Conservation (phyloP, 352 stramenopile genomes). For the Aphanomyces stellatus region DNA sequence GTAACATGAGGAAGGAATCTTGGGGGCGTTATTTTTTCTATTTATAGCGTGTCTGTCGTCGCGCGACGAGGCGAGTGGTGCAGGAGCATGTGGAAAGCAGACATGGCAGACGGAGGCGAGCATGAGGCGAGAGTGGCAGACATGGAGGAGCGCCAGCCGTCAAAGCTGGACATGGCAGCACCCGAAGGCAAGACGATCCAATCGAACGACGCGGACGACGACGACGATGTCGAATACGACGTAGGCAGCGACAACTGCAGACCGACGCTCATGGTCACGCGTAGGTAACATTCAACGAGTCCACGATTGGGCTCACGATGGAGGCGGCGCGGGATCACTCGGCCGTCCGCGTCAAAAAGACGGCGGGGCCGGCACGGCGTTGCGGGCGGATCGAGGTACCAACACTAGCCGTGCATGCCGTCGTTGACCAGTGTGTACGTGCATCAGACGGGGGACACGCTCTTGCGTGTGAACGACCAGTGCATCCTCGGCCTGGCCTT, state of each 20-base stretch:
- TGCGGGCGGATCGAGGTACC: not conserved
- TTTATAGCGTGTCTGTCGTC: too few relatives aligned
- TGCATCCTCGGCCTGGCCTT: not conserved
- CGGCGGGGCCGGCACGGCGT: not conserved
- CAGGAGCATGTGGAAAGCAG: too few relatives aligned
- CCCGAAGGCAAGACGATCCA: not conserved
- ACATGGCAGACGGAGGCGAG: too few relatives aligned
- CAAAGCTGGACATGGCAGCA: not conserved
- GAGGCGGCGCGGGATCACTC: not conserved
- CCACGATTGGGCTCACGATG: not conserved
- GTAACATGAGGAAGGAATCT: too few relatives aligned
- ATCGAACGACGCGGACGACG: not conserved
- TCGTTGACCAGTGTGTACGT: too few relatives aligned
- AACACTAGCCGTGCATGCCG: too few relatives aligned
- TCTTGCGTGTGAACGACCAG: not conserved
- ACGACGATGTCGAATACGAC: not conserved
- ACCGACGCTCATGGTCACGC: not conserved
- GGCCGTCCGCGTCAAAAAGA: not conserved
- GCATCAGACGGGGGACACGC: not conserved
- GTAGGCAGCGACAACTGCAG: not conserved
- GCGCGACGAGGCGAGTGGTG: too few relatives aligned
- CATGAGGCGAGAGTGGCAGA: too few relatives aligned
- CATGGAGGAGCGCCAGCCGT: too few relatives aligned
- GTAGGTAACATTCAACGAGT: slow-evolving; percentile 5
- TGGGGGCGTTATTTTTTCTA: too few relatives aligned